Conservation (phyloP, 2,329 filamentous ascomycete genomes). For the Ophiosphaerella herpotricha region DNA sequence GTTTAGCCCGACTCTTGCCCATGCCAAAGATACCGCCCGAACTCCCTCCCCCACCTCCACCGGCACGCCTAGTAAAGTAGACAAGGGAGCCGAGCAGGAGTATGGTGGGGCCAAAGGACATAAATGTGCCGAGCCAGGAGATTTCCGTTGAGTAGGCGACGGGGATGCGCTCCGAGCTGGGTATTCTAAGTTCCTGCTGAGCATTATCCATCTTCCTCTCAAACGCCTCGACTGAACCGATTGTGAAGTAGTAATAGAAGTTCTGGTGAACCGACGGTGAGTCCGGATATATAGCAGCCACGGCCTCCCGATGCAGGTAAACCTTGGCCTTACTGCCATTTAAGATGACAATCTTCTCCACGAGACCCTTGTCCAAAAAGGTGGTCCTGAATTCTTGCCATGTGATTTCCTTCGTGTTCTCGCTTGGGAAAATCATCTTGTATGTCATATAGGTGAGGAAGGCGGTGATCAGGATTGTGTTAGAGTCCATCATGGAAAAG, state of each 20-base stretch:
- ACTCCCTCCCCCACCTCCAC: conserved; percentile 64
- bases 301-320: conserved; percentile 75
- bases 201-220: conserved; percentile 87
- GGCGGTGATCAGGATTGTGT: conserved; percentile 60
- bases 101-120: conserved; percentile 85
- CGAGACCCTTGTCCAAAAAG: conserved; percentile 93
- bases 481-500: conserved; percentile 57
- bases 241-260: conserved; percentile 91
- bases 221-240: conserved; percentile 92
- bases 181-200: conserved; percentile 85
- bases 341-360: conserved; percentile 87
- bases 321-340: conserved; percentile 79
- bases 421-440: conserved; percentile 67
- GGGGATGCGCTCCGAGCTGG: conserved; percentile 84
- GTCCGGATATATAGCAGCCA: conserved; percentile 74
- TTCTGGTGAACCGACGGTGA: conserved; percentile 69
- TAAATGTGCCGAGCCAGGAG: conserved; percentile 69
- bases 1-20: conserved; percentile 92
- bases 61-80: conserved; percentile 77
- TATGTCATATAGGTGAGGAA: conserved; percentile 65
- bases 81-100: conserved; percentile 82
- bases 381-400: conserved; percentile 96
- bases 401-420: conserved; percentile 79
- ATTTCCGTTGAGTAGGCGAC: conserved; percentile 84
- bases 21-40: conserved; percentile 89